These are phyloP conservation scores for Oemleria cerasiformis DNA, from an alignment of 306 rosid species.

Conservation along the genomic window DNA sequence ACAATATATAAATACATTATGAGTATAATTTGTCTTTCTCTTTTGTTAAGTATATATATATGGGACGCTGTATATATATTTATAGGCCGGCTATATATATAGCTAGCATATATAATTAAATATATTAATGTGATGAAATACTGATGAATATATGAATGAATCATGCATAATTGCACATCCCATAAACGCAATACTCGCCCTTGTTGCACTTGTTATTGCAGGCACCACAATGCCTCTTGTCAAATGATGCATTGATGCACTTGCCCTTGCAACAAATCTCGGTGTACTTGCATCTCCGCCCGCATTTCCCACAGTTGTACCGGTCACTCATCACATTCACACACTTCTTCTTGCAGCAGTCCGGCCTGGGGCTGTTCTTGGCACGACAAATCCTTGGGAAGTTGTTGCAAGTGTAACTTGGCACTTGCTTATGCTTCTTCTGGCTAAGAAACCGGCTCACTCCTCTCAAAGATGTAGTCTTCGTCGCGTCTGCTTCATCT, in stretches of 20 bases:
- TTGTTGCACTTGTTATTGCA: constrained; percentile 33
- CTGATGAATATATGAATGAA: not conserved
- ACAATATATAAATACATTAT: no score
- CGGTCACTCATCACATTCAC: constrained; percentile 17
- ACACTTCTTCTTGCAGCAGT: constrained; percentile 38
- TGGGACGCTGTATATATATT: no score
- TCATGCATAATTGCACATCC: constrained; percentile 44
- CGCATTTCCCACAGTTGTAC: constrained; percentile 39
- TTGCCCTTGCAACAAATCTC: constrained; percentile 29
- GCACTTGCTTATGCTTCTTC: not conserved
- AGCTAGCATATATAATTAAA: no score
- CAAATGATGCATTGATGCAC: constrained; percentile 28
- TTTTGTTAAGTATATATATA: not conserved
- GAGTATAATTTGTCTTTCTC: not conserved
- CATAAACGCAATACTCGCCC: constrained; percentile 39
- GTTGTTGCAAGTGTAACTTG: constrained; percentile 25
- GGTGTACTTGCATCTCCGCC: constrained; percentile 27
- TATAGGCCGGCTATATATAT: no score
- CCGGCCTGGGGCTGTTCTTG: constrained; percentile 28
- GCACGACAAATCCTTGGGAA: constrained; percentile 30
- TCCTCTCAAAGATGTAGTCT: constrained; percentile 15
- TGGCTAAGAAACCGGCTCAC: constrained; percentile 19
- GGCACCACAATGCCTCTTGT: constrained; percentile 28
- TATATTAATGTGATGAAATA: constrained; percentile 8
- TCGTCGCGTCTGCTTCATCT: no score